Evolutionary conservation across 257 asterid species (phyloP), one percentile per base, ranked within the genome.

Genomic region (Salvia hispanica): DNA sequence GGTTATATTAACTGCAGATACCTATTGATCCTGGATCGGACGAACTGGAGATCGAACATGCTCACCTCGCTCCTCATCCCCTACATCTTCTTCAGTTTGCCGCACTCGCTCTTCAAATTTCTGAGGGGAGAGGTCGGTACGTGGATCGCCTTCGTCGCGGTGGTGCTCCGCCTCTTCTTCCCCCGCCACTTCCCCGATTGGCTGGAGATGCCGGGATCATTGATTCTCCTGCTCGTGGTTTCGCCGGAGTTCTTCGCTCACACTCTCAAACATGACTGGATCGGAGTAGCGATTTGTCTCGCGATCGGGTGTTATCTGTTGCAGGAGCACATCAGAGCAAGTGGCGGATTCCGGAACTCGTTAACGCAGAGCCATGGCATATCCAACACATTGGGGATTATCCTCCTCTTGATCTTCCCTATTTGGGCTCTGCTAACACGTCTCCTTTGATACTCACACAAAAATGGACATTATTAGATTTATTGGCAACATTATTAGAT

Each of bases 141-240:
- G 52, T 94, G 97, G 99, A 79, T 88, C 54, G 95, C 96, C 21
- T 76, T 94, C 65, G 48, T 88, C 18, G 95, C 97, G 9, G 97
- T 94, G 3, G 93, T 91, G 2, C 74, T 91, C 12, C 87, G 96
- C 84, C 97, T 91, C 48, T 94, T 94, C 90, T 94, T 88, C 78
- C 97, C 96, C 1, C 83, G 95, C 11, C 96, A 88, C 81, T 87
- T 91, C 78, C 99, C 99, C 83, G 99, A 88, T 3, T 87, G 97
- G 91, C 70, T 91, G 74, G 99, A 94, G 85, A 85, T 94, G 95
- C 96, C 97, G 9, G 96, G 96, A 62, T 85, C 99, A 4, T 47
- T 94, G 83, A 84, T 94, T 64, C 95, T 94, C 12, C 69, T 94
- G 69, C 76, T 91, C 71, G 97, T 88, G 62, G 99, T 94, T 66